A percentile compares a stretch with the other conserved stretches of the same genome.
Conservation (phyloP, 164 flowering plant species). For the Vitis amurensis region DNA sequence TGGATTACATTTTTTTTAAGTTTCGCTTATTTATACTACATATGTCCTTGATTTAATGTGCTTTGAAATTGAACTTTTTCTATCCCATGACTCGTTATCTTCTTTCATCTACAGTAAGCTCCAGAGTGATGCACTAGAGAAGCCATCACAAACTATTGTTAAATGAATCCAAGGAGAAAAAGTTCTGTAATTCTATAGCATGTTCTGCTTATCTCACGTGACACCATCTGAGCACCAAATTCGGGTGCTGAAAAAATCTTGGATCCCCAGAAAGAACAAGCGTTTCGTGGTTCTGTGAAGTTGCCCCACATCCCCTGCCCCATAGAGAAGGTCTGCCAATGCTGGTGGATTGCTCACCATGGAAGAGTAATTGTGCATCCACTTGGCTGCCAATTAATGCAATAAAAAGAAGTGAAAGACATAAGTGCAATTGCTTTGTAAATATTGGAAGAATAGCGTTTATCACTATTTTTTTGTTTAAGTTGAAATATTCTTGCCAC, state of each 20-base stretch:
- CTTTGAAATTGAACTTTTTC: neutral
- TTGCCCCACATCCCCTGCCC: slow-evolving; percentile 56
- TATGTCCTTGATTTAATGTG: neutral
- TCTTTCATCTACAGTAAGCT: slow-evolving; percentile 53
- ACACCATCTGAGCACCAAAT: slow-evolving; percentile 81
- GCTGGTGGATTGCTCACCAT: slow-evolving; percentile 73
- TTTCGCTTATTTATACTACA: too few relatives aligned
- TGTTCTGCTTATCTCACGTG: too few relatives aligned
- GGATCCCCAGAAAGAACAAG: slow-evolving; percentile 83
- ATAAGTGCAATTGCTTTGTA: too few relatives aligned
- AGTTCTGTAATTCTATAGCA: slow-evolving; percentile 57
- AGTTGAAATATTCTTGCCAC: too few relatives aligned
- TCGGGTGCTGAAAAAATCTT: slow-evolving; percentile 78
- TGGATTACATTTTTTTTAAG: too few relatives aligned
- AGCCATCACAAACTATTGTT: slow-evolving; percentile 42
- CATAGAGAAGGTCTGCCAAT: slow-evolving; percentile 57
- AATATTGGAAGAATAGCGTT: too few relatives aligned
- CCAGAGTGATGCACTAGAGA: slow-evolving; percentile 65
- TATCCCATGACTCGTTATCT: neutral
- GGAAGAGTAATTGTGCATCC: slow-evolving; percentile 46
- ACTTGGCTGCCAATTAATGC: neutral
- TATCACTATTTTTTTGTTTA: too few relatives aligned
- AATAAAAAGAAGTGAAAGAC: too few relatives aligned
- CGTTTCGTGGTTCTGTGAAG: slow-evolving; percentile 77
- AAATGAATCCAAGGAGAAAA: slow-evolving; percentile 49